Percentiles rank a stretch among this genome's conserved stretches.
phyloP scores from a whole-genome alignment of 192 early-diverging fungal species.

The Rhizophagus sp. region DNA sequence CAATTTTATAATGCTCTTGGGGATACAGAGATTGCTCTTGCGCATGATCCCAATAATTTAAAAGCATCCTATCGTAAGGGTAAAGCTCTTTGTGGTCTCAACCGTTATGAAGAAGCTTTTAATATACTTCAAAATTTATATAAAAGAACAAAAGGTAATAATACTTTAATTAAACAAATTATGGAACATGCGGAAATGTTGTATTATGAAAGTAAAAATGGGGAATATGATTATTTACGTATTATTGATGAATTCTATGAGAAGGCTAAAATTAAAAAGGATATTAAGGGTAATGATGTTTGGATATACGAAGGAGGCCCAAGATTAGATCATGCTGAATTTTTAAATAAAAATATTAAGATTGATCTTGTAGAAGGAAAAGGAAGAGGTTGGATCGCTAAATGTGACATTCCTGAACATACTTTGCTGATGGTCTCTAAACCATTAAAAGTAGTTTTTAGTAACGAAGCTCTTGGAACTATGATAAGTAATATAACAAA shows the following conservation, averaged over 20 bases:
- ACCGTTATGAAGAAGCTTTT: background rate
- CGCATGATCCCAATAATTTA: background rate
- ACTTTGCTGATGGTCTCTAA: slow-evolving; percentile 17
- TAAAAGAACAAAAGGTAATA: background rate
- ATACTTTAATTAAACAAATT: background rate
- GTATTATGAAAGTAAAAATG: background rate
- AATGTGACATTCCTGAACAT: background rate
- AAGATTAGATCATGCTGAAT: slow-evolving; percentile 11
- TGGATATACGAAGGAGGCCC: background rate
- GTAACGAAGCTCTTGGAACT: background rate
- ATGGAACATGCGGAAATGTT: background rate
- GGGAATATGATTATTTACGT: background rate
- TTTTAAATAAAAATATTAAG: background rate
- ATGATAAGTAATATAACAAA: background rate
- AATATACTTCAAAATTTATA: background rate
- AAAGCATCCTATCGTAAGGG: background rate
- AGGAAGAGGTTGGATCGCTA: slow-evolving; percentile 6
- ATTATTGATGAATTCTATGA: slow-evolving; percentile 11
- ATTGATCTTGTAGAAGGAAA: background rate
- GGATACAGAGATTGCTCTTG: background rate
- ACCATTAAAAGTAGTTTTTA: background rate
- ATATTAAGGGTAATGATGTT: background rate
- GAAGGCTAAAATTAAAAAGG: background rate
- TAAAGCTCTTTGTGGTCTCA: slow-evolving; percentile 13
- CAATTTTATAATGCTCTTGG: background rate